A percentile compares a stretch with the other conserved stretches of the same genome.
These are phyloP conservation scores for Dalechampia spathulata DNA, from an alignment of 441 rosid species.

Conservation along the genomic window DNA sequence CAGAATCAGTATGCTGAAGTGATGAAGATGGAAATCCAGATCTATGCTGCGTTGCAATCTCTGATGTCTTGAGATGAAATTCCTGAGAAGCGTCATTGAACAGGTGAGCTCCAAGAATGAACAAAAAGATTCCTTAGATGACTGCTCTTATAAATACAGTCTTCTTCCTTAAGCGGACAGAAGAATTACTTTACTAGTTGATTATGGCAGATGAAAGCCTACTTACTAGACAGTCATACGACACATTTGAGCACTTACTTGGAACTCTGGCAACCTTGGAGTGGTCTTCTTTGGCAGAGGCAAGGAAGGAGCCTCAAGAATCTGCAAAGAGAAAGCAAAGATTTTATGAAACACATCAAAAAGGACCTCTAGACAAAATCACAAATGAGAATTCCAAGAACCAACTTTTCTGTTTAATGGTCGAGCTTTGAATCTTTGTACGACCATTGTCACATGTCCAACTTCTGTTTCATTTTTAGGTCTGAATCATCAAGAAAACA, in stretches of 20 bases:
- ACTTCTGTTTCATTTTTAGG: constrained; percentile 39
- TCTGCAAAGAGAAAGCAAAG: constrained; percentile 36
- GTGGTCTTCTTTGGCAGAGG: constrained; percentile 64
- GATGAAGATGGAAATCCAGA: constrained; percentile 45
- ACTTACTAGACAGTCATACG: constrained; percentile 5
- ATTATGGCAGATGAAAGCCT: constrained; percentile 1
- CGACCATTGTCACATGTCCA: constrained; percentile 30
- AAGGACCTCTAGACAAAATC: constrained; percentile 3
- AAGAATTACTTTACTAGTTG: not conserved
- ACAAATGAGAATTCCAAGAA: constrained; percentile 10
- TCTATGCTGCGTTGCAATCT: constrained; percentile 75
- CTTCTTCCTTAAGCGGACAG: not conserved
- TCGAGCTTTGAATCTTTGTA: constrained; percentile 72
- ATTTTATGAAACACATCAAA: constrained; percentile 10
- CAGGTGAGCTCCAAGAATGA: constrained; percentile 12
- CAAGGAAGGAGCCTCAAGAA: constrained; percentile 75
- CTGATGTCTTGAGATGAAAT: constrained; percentile 73
- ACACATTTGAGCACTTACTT: constrained; percentile 32
- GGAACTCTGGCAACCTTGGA: constrained; percentile 75
- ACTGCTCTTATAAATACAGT: not conserved
- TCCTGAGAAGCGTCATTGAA: constrained; percentile 38
- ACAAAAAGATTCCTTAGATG: not conserved
- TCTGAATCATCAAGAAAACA: constrained; percentile 39
- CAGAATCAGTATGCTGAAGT: constrained; percentile 26
- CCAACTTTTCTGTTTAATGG: constrained; percentile 86